Conservation (phyloP, 176 grass and related monocot species). For the Cenchrus fungigraminus region DNA sequence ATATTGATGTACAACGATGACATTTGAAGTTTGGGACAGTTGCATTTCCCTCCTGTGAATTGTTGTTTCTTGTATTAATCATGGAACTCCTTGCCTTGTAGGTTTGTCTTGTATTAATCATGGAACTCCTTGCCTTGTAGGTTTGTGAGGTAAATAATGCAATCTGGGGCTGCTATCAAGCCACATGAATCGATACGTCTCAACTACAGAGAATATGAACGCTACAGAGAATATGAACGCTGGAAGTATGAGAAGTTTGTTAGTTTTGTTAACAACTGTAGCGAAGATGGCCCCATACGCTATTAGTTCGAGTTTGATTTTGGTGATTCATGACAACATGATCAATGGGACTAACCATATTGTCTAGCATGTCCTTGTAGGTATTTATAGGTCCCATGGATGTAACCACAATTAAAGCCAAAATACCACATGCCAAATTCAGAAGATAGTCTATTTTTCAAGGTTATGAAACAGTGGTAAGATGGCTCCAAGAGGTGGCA, state of each 20-base stretch:
- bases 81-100: background rate
- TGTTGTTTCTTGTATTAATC: background rate
- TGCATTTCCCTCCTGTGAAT: background rate
- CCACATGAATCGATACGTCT: background rate
- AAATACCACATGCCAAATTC: too few species aligned
- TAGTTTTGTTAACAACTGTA: conserved; percentile 5
- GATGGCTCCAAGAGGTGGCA: too few species aligned
- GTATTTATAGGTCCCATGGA: too few species aligned
- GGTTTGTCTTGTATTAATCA: background rate
- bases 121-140: background rate
- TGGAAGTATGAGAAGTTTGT: conserved; percentile 33
- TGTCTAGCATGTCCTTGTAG: too few species aligned
- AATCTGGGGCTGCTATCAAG: background rate
- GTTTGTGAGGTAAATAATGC: background rate
- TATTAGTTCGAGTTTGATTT: too few species aligned
- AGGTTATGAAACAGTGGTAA: too few species aligned
- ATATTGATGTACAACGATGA: background rate
- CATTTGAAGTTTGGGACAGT: background rate
- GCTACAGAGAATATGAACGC: conserved; percentile 7
- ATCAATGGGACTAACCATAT: too few species aligned
- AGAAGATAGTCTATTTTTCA: too few species aligned
- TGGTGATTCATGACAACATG: too few species aligned
- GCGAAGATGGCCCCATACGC: too few species aligned
- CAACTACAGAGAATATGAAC: conserved; percentile 15
- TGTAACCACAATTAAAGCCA: too few species aligned